Evolutionary conservation across 768 basidiomycete genomes (phyloP).

Genomic region (Trametes sanguinea): DNA sequence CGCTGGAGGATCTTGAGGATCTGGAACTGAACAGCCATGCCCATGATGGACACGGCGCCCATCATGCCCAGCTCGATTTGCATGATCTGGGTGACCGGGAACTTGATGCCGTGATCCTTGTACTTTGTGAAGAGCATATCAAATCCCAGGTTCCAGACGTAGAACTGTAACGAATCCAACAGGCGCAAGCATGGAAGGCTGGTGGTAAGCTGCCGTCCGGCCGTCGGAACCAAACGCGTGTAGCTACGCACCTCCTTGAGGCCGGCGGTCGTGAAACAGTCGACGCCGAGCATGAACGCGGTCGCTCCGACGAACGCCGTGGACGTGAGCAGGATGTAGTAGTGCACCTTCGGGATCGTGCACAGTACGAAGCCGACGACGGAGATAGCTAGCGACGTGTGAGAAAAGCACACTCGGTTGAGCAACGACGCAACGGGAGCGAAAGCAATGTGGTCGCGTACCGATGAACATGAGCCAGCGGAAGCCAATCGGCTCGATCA

Average conservation of each 20-base stretch:
- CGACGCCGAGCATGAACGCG: slow-evolving; percentile 89
- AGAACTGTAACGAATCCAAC: slow-evolving; percentile 59
- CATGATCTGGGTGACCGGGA: slow-evolving; percentile 89
- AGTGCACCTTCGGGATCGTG: slow-evolving; percentile 85
- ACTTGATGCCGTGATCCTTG: slow-evolving; percentile 61
- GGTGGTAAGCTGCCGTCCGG: not conserved
- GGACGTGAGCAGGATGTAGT: slow-evolving; percentile 81
- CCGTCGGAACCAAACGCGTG: not conserved
- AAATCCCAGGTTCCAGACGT: slow-evolving; percentile 95
- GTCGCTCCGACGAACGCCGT: slow-evolving; percentile 91
- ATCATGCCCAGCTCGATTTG: slow-evolving; percentile 91
- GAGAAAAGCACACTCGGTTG: slow-evolving; percentile 25
- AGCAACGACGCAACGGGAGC: slow-evolving; percentile 13
- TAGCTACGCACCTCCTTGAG: slow-evolving; percentile 77
- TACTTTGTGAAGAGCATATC: slow-evolving; percentile 77
- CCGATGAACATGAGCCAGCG: slow-evolving; percentile 92
- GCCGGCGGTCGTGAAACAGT: slow-evolving; percentile 89
- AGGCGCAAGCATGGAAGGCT: slow-evolving; percentile 19
- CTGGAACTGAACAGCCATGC: slow-evolving; percentile 86
- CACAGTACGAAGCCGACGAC: slow-evolving; percentile 81
- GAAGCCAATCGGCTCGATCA: slow-evolving; percentile 74
- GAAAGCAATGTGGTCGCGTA: slow-evolving; percentile 35
- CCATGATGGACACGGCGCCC: slow-evolving; percentile 81
- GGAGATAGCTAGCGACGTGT: slow-evolving; percentile 51
- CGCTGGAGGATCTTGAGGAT: slow-evolving; percentile 78